phyloP scores from a whole-genome alignment of 1,139 yeast species.

The Debaryomyces nepalensis region DNA sequence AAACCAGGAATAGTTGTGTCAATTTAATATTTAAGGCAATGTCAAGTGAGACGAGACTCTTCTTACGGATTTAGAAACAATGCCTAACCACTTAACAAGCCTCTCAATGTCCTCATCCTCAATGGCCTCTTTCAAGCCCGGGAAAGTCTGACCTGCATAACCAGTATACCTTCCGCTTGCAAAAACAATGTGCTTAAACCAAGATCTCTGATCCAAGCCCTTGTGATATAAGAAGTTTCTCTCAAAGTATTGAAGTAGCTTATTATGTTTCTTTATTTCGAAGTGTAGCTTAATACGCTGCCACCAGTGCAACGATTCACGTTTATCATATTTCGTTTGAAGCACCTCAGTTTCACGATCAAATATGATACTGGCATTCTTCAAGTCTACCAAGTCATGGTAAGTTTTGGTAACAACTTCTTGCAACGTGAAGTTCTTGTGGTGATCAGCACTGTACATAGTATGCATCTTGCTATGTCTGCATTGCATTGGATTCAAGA shows the following conservation, averaged over 20 bases:
- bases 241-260: slow-evolving; percentile 59
- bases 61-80: slow-evolving; percentile 44
- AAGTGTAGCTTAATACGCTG: slow-evolving; percentile 44
- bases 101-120: slow-evolving; percentile 65
- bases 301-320: slow-evolving; percentile 43
- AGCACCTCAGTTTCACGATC: slow-evolving; percentile 42
- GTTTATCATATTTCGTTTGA: slow-evolving; percentile 40
- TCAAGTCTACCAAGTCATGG: slow-evolving; percentile 32
- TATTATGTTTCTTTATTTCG: slow-evolving; percentile 44
- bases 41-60: slow-evolving; percentile 25
- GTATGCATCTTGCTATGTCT: slow-evolving; percentile 21
- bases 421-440: slow-evolving; percentile 31
- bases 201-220: slow-evolving; percentile 71
- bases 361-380: slow-evolving; percentile 34
- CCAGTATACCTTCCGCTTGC: slow-evolving; percentile 89
- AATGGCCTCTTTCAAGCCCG: slow-evolving; percentile 78
- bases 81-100: slow-evolving; percentile 61
- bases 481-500: slow-evolving; percentile 23
- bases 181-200: slow-evolving; percentile 85
- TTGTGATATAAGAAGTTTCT: slow-evolving; percentile 63
- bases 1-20: background rate
- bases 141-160: slow-evolving; percentile 80
- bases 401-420: slow-evolving; percentile 33
- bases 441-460: slow-evolving; percentile 18
- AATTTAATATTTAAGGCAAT: background rate